phyloP scores from a whole-genome alignment of 2,329 filamentous ascomycete genomes.

The Colletotrichum siamense region DNA sequence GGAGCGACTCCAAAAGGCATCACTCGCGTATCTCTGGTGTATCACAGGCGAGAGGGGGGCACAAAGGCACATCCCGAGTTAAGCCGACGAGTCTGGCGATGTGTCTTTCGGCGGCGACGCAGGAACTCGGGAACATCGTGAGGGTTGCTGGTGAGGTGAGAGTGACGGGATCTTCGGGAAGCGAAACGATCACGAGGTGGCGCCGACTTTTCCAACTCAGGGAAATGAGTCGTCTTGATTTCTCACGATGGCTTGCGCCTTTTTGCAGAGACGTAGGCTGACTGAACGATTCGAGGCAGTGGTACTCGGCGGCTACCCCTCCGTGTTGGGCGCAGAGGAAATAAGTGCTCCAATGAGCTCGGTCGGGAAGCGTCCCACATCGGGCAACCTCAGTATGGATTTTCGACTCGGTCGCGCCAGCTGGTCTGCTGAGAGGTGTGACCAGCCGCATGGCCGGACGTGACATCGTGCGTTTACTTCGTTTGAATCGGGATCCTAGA shows the following conservation, averaged over 20 bases:
- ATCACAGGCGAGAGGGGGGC: background rate
- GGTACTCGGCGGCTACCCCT: slow-evolving; percentile 16
- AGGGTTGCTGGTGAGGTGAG: background rate
- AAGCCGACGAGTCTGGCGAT: background rate
- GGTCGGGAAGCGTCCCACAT: background rate
- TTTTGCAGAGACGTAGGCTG: background rate
- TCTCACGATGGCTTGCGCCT: background rate
- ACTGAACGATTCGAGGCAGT: slow-evolving; percentile 9
- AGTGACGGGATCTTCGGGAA: slow-evolving; percentile 21
- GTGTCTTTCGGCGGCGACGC: background rate
- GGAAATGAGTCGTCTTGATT: background rate
- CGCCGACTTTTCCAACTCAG: background rate
- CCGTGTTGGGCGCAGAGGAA: slow-evolving; percentile 4
- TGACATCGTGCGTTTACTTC: slow-evolving; percentile 11
- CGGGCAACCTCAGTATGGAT: background rate
- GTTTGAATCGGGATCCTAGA: background rate
- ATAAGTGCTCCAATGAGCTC: slow-evolving; percentile 19
- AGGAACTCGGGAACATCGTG: background rate
- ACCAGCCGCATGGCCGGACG: slow-evolving; percentile 11
- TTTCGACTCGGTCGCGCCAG: slow-evolving; percentile 2
- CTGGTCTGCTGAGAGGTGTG: slow-evolving; percentile 6
- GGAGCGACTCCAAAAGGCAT: background rate
- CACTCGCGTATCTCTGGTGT: background rate
- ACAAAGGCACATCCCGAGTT: background rate
- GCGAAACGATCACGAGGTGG: slow-evolving; percentile 5